Conservation (phyloP, 179 eudicot genomes). For the Sideroxylon spinosum region DNA sequence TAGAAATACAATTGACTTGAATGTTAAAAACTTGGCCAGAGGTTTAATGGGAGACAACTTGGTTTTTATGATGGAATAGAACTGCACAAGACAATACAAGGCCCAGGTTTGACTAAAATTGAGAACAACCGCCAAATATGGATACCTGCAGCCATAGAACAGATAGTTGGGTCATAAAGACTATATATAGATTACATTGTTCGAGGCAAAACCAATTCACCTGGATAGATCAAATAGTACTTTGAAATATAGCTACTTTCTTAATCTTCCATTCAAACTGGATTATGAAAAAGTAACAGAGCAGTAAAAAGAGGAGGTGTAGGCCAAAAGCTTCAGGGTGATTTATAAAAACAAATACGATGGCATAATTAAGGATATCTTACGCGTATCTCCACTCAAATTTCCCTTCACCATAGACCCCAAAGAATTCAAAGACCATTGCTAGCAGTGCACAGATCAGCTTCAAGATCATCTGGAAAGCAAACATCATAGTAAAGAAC, state of each 20-base stretch:
- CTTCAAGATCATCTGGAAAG: conserved; percentile 84
- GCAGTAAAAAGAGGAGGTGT: background rate
- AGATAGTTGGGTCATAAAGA: conserved; percentile 12
- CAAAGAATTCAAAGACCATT: conserved; percentile 64
- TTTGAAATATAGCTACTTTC: background rate
- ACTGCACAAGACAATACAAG: conserved; percentile 92
- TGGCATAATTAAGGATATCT: conserved; percentile 25
- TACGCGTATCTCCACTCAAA: conserved; percentile 95
- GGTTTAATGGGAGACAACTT: conserved; percentile 91
- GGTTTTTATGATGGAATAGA: conserved; percentile 78
- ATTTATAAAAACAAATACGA: background rate
- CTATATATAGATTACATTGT: background rate
- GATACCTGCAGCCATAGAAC: conserved; percentile 66
- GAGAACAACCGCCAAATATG: conserved; percentile 87
- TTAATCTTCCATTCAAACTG: background rate
- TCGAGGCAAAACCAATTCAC: background rate
- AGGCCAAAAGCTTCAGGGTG: background rate
- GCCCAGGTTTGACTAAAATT: conserved; percentile 99
- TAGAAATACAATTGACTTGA: conserved; percentile 93
- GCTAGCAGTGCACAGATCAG: conserved; percentile 85
- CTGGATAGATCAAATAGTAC: background rate
- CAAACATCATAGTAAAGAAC: conserved; percentile 14
- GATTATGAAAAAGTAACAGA: background rate
- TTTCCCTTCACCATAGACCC: conserved; percentile 88
- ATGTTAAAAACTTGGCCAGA: conserved; percentile 89